These are phyloP conservation scores for Arachnomyces sp. DNA, from an alignment of 2,329 filamentous ascomycete species.

Conservation along the genomic window DNA sequence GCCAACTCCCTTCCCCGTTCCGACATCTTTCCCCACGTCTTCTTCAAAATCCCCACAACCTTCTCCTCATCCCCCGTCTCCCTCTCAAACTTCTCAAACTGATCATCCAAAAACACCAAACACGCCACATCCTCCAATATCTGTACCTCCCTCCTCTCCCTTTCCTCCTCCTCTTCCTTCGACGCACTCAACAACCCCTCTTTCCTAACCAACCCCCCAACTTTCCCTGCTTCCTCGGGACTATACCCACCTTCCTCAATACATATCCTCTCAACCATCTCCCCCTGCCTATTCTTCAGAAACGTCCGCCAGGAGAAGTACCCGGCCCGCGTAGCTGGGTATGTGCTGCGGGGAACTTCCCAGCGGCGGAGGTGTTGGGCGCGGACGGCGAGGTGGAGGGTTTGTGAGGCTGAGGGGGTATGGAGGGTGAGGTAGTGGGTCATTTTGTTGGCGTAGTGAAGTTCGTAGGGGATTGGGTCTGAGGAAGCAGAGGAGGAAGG, in stretches of 20 bases:
- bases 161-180: constrained; percentile 27
- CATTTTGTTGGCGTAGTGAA: constrained; percentile 76
- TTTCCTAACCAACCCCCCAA: constrained; percentile 70
- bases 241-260: constrained; percentile 41
- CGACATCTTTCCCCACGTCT: constrained; percentile 73
- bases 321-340: constrained; percentile 66
- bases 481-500: constrained; percentile 27
- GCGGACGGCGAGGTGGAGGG: constrained; percentile 67
- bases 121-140: constrained; percentile 79
- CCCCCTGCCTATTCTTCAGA: constrained; percentile 64
- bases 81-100: constrained; percentile 73
- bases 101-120: constrained; percentile 78
- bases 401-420: constrained; percentile 54
- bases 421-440: constrained; percentile 61
- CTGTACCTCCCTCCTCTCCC: constrained; percentile 49
- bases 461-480: constrained; percentile 60
- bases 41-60: constrained; percentile 61
- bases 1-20: constrained; percentile 56
- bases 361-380: constrained; percentile 81
- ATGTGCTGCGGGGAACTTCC: constrained; percentile 68
- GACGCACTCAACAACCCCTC: constrained; percentile 49
- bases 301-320: constrained; percentile 75
- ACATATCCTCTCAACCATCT: constrained; percentile 51
- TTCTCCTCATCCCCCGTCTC: constrained; percentile 65
- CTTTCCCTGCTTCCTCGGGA: constrained; percentile 49